Conservation (phyloP, 164 flowering plant species). For the Chimonanthus salicifolius region DNA sequence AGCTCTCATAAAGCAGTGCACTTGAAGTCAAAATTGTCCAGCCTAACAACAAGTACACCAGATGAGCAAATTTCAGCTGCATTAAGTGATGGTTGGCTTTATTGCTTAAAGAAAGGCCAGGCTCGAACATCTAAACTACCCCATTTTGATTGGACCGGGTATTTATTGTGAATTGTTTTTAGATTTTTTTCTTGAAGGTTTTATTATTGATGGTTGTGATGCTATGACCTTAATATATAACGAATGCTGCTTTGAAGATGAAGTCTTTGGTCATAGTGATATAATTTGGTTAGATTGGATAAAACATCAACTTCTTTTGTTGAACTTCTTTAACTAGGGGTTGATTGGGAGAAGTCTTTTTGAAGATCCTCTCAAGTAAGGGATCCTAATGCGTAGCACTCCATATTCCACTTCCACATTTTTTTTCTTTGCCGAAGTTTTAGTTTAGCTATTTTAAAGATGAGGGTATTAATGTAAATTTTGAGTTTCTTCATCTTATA, state of each 20-base stretch:
- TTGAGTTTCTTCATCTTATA: no score
- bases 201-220: neutral
- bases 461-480: no score
- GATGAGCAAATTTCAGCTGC: slow-evolving; percentile 36
- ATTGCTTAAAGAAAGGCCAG: slow-evolving; percentile 85
- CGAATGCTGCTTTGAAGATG: no score
- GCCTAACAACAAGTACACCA: slow-evolving; percentile 20
- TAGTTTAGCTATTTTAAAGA: no score
- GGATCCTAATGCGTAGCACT: no score
- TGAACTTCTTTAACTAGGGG: neutral
- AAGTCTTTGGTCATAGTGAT: neutral
- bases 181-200: neutral
- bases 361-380: no score
- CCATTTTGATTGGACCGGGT: slow-evolving; percentile 97
- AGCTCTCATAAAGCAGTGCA: slow-evolving; percentile 87
- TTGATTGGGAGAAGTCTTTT: neutral
- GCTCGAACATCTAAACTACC: slow-evolving; percentile 70
- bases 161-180: slow-evolving; percentile 10
- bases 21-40: slow-evolving; percentile 52
- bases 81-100: slow-evolving; percentile 64
- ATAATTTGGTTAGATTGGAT: neutral
- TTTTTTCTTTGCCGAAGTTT: no score
- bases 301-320: neutral
- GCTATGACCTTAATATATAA: neutral
- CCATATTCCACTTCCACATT: no score